Evolutionary conservation across 2,329 filamentous ascomycete species (phyloP).

Genomic region (Herpotrichia juniperi): DNA sequence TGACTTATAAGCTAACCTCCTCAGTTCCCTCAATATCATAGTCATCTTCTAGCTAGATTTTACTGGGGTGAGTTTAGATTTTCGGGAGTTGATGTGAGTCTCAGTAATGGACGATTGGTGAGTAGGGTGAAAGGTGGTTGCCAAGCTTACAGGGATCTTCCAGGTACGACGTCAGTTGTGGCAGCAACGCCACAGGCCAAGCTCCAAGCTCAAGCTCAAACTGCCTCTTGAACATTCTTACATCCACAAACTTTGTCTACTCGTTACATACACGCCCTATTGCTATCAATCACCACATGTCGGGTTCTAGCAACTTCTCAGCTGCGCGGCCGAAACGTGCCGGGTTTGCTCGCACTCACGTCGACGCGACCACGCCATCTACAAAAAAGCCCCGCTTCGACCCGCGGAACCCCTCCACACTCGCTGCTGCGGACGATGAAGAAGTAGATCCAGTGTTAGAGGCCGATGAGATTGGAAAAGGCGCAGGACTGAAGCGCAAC

Average conservation of each 20-base stretch:
- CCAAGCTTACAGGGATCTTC: neutral
- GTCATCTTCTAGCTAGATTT: too few relatives aligned
- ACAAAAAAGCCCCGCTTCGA: constrained; percentile 90
- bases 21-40: too few relatives aligned
- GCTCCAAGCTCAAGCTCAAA: neutral
- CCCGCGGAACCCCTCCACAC: constrained; percentile 88
- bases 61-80: too few relatives aligned
- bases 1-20: too few relatives aligned
- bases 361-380: constrained; percentile 50
- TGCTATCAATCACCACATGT: constrained; percentile 27
- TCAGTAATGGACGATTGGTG: too few relatives aligned
- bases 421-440: constrained; percentile 78
- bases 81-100: too few relatives aligned
- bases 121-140: neutral
- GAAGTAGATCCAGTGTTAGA: constrained; percentile 73
- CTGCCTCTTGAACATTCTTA: neutral
- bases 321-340: constrained; percentile 81
- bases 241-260: neutral
- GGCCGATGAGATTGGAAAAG: constrained; percentile 86
- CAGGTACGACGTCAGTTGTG: neutral
- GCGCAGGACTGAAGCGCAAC: constrained; percentile 80
- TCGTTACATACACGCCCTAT: neutral
- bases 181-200: neutral
- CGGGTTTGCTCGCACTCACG: constrained; percentile 46
- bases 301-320: constrained; percentile 34